phyloP scores from a whole-genome alignment of 208 protist genomes.

The Strigomonas culicis region DNA sequence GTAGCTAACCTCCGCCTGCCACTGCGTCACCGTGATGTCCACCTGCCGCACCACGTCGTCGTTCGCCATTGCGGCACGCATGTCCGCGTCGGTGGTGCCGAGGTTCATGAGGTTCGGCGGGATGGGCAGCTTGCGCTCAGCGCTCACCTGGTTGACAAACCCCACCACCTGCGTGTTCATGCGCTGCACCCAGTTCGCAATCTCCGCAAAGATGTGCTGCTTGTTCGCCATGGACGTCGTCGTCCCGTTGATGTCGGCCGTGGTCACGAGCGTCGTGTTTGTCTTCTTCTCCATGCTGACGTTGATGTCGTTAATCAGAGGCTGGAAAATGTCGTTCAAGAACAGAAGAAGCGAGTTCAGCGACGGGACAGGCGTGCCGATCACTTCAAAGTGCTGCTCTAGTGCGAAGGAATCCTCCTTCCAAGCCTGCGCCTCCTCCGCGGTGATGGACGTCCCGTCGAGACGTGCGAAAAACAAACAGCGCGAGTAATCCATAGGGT shows the following conservation, averaged over 20 bases:
- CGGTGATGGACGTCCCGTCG: constrained; percentile 50
- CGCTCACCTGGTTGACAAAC: constrained; percentile 87
- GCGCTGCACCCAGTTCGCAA: constrained; percentile 80
- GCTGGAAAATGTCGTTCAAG: constrained; percentile 74
- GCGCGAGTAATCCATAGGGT: constrained; percentile 63
- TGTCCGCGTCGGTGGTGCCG: constrained; percentile 65
- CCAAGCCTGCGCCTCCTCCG: constrained; percentile 60
- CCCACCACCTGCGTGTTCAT: constrained; percentile 85
- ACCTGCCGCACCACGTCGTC: constrained; percentile 87
- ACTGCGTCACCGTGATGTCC: constrained; percentile 83
- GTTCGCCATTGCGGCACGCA: constrained; percentile 75
- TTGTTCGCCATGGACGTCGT: constrained; percentile 17
- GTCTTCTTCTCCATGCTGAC: constrained; percentile 26
- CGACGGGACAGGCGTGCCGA: constrained; percentile 74
- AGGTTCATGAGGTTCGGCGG: constrained; percentile 71
- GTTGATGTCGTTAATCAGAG: constrained; percentile 74
- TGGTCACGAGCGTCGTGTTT: constrained; percentile 13
- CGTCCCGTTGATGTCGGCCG: constrained; percentile 7
- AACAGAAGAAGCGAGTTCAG: constrained; percentile 74
- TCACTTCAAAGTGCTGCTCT: constrained; percentile 76
- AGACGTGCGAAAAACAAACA: constrained; percentile 82
- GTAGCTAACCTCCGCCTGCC: constrained; percentile 89
- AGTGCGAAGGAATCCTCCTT: constrained; percentile 47
- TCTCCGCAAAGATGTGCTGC: constrained; percentile 80
- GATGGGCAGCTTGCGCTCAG: constrained; percentile 88